Conservation (phyloP, 1,139 yeast species). For the Kodamaea plutei region DNA sequence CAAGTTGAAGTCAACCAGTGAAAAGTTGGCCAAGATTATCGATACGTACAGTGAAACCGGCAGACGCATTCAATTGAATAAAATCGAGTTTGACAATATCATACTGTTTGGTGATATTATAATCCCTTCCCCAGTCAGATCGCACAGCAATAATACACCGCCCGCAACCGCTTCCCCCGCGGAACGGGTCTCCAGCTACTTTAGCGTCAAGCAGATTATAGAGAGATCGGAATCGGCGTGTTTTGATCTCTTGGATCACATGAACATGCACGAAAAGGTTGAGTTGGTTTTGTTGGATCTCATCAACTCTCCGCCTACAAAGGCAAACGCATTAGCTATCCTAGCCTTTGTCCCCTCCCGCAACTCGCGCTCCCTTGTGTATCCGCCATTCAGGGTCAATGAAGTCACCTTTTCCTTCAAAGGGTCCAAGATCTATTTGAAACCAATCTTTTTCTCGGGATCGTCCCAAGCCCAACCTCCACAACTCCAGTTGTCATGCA, state of each 20-base stretch:
- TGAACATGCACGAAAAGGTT: slow-evolving; percentile 11
- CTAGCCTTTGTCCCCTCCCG: slow-evolving; percentile 14
- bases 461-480: slow-evolving; percentile 2
- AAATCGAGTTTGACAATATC: slow-evolving; percentile 35
- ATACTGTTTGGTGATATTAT: slow-evolving; percentile 17
- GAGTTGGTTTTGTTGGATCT: slow-evolving; percentile 29
- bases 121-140: background rate
- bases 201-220: slow-evolving; percentile 34
- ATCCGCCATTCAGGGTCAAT: slow-evolving; percentile 36
- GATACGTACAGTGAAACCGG: slow-evolving; percentile 15
- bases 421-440: slow-evolving; percentile 21
- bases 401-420: slow-evolving; percentile 24
- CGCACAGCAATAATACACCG: slow-evolving; percentile 5
- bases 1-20: slow-evolving; percentile 20
- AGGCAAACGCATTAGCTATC: slow-evolving; percentile 32
- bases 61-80: slow-evolving; percentile 23
- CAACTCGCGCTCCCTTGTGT: slow-evolving; percentile 24
- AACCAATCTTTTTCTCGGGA: slow-evolving; percentile 22
- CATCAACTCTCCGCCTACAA: slow-evolving; percentile 17
- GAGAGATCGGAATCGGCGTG: slow-evolving; percentile 24
- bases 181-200: slow-evolving; percentile 34
- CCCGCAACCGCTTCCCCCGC: slow-evolving; percentile 2
- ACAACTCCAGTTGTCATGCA: slow-evolving; percentile 11
- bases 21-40: slow-evolving; percentile 19
- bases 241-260: slow-evolving; percentile 16